phyloP scores from a whole-genome alignment of 2,329 filamentous ascomycete species.

The Cercospora sojina region DNA sequence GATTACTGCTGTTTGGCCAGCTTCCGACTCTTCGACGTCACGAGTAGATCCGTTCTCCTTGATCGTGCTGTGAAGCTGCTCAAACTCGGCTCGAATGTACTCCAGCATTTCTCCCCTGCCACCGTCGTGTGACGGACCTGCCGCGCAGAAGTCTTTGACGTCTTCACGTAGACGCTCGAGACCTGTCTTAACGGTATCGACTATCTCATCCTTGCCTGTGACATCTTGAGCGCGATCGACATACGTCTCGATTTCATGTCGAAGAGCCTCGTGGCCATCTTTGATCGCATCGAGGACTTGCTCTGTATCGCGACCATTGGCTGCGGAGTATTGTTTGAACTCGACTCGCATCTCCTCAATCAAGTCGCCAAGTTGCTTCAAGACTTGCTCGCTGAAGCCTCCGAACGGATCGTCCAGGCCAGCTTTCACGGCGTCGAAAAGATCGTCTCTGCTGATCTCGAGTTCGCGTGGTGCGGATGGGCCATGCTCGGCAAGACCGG shows the following conservation, averaged over 20 bases:
- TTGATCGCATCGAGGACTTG: conserved; percentile 85
- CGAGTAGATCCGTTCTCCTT: conserved; percentile 40
- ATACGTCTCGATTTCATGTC: conserved; percentile 76
- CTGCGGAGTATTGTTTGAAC: conserved; percentile 75
- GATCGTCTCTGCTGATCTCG: conserved; percentile 51
- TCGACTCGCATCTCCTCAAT: conserved; percentile 62
- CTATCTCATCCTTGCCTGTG: conserved; percentile 72
- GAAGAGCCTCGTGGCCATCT: conserved; percentile 79
- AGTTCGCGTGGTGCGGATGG: conserved; percentile 44
- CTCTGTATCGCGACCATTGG: conserved; percentile 78
- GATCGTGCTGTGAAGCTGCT: conserved; percentile 60
- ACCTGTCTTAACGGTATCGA: conserved; percentile 64
- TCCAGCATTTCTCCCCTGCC: conserved; percentile 49
- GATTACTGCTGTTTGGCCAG: conserved; percentile 32
- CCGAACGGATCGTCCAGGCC: conserved; percentile 57
- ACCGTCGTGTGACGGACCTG: conserved; percentile 45
- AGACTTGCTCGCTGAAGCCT: conserved; percentile 58
- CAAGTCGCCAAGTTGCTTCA: conserved; percentile 59
- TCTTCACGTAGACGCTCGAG: conserved; percentile 65
- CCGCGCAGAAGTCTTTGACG: conserved; percentile 54
- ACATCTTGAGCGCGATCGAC: conserved; percentile 70
- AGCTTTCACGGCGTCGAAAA: conserved; percentile 59
- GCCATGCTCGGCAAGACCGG: conserved; percentile 54
- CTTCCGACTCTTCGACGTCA: conserved; percentile 28
- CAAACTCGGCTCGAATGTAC: conserved; percentile 58